These are phyloP conservation scores for Candida ovalis DNA, from an alignment of 805 yeast genomes.

Conservation along the genomic window DNA sequence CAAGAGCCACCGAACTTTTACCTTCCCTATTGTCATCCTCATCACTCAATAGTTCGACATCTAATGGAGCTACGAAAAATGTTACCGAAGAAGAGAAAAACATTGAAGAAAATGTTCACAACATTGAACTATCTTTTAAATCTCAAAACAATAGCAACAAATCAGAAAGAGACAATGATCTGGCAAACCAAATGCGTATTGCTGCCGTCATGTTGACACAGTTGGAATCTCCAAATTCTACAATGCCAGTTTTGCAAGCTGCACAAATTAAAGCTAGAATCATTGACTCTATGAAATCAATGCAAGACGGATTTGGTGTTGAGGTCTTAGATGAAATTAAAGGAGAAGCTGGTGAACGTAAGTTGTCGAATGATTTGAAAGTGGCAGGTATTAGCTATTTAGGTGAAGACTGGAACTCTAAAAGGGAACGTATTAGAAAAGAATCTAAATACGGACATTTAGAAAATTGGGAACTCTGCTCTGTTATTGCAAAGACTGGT, in stretches of 20 bases:
- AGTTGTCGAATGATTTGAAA: slow-evolving; percentile 87
- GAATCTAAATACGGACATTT: slow-evolving; percentile 80
- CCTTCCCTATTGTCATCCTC: background rate
- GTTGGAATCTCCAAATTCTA: slow-evolving; percentile 57
- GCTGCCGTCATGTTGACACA: slow-evolving; percentile 95
- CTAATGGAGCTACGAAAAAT: background rate
- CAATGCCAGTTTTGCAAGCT: slow-evolving; percentile 56
- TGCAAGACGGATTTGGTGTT: slow-evolving; percentile 63
- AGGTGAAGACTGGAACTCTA: slow-evolving; percentile 91
- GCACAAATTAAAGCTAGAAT: slow-evolving; percentile 65
- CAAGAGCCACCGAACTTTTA: slow-evolving; percentile 4
- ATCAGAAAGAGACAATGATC: slow-evolving; percentile 37
- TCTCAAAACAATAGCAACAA: slow-evolving; percentile 23
- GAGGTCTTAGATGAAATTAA: slow-evolving; percentile 46
- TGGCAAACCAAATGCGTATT: slow-evolving; percentile 92
- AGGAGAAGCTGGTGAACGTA: slow-evolving; percentile 86
- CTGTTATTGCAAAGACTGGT: slow-evolving; percentile 95
- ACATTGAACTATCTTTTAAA: slow-evolving; percentile 25
- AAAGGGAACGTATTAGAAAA: slow-evolving; percentile 74
- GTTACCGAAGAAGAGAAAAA: background rate
- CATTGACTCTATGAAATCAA: slow-evolving; percentile 68
- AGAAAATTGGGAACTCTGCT: slow-evolving; percentile 90
- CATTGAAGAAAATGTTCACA: slow-evolving; percentile 21
- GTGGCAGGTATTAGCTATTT: slow-evolving; percentile 70
- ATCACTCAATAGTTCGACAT: background rate